Conservation (phyloP, 2,329 filamentous ascomycete species). For the Verticillium dahliae region DNA sequence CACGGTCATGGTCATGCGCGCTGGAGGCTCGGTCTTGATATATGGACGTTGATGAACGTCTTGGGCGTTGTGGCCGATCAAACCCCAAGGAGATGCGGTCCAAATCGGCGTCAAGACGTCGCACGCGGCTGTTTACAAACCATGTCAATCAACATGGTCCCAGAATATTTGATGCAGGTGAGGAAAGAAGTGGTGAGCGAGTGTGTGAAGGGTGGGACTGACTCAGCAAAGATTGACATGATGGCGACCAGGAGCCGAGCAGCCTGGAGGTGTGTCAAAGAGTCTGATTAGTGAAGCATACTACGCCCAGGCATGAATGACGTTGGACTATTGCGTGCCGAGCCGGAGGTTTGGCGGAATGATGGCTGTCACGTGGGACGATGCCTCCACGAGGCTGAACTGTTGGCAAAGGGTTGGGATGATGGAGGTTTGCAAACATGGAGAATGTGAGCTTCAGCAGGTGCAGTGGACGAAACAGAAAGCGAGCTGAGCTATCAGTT, state of each 20-base stretch:
- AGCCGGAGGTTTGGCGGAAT: background rate
- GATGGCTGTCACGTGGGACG: background rate
- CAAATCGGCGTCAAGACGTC: slow-evolving; percentile 57
- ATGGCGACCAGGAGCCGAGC: background rate
- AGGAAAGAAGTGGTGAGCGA: background rate
- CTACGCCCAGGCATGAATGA: background rate
- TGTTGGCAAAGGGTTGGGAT: background rate
- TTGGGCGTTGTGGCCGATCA: slow-evolving; percentile 8
- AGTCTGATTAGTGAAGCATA: background rate
- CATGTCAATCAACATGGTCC: background rate
- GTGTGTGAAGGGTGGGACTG: slow-evolving; percentile 17
- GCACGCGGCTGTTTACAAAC: slow-evolving; percentile 44
- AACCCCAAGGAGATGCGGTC: slow-evolving; percentile 50
- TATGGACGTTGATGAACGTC: background rate
- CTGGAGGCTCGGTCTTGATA: background rate
- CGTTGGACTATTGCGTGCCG: background rate
- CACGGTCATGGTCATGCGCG: slow-evolving; percentile 10
- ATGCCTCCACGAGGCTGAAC: background rate
- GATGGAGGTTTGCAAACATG: background rate
- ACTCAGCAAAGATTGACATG: slow-evolving; percentile 43
- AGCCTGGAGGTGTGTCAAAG: background rate
- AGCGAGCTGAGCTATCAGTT: background rate
- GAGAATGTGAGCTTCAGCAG: background rate
- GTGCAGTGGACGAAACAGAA: background rate
- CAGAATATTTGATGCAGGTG: background rate